Evolutionary conservation across 495 filamentous ascomycete genomes (phyloP).

Genomic region (Penicillium alfredii): DNA sequence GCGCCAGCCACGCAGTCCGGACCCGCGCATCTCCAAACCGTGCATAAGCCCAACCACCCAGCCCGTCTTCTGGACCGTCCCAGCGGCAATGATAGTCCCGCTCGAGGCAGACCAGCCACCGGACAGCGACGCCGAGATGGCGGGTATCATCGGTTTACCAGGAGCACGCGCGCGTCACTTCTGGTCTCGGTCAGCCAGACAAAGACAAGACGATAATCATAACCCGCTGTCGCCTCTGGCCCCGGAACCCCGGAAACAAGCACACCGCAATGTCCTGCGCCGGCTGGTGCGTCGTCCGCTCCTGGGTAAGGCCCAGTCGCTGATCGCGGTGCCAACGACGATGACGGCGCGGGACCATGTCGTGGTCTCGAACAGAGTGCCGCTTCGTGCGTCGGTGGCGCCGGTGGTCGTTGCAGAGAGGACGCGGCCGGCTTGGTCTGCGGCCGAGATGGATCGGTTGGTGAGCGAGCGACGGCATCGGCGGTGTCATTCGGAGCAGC

Average conservation of each 20-base stretch:
- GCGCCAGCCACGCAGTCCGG: slow-evolving; percentile 10
- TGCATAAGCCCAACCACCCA: not conserved
- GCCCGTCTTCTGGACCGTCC: slow-evolving; percentile 9
- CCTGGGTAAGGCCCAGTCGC: slow-evolving; percentile 30
- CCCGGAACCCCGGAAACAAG: slow-evolving; percentile 12
- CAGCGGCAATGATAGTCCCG: slow-evolving; percentile 16
- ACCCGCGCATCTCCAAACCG: slow-evolving; percentile 10
- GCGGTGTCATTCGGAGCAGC: slow-evolving; percentile 40
- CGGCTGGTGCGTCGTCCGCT: slow-evolving; percentile 32
- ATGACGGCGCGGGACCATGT: slow-evolving; percentile 14
- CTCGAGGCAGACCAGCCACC: slow-evolving; percentile 19
- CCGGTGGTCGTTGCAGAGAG: slow-evolving; percentile 9
- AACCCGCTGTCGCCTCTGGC: slow-evolving; percentile 10
- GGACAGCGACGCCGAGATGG: slow-evolving; percentile 25
- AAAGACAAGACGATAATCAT: slow-evolving; percentile 7
- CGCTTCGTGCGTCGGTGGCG: slow-evolving; percentile 7
- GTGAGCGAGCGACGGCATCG: slow-evolving; percentile 28
- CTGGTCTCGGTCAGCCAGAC: slow-evolving; percentile 14
- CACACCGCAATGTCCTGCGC: slow-evolving; percentile 21
- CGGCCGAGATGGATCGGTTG: slow-evolving; percentile 7
- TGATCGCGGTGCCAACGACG: slow-evolving; percentile 30
- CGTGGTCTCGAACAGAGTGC: slow-evolving; percentile 25
- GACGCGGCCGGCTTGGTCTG: not conserved
- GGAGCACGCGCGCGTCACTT: slow-evolving; percentile 17
- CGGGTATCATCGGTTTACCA: slow-evolving; percentile 29